Evolutionary conservation across 805 yeast species (phyloP), one percentile per base, ranked within the genome.

Genomic region (Teunomyces kruisii): DNA sequence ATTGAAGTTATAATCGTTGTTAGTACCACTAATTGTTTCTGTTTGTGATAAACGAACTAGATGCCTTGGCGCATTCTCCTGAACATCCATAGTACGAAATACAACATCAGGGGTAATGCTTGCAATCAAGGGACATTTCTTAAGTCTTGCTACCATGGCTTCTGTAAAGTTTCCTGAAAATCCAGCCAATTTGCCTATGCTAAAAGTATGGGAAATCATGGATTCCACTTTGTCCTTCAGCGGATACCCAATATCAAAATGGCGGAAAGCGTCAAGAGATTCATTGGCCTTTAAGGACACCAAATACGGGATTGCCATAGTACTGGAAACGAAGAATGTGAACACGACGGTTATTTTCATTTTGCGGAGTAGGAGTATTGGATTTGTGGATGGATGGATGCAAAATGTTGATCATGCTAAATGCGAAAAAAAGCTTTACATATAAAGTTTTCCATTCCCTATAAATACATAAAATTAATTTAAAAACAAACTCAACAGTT

Each of bases 121-220:
- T 3, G 81, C 80, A 29, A 89, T 83, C 57, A 81, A 62, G 2
- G 88, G 89, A 56, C 82, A 83, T 15, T 60, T 62, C 33, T 70
- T 70, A 47, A 84, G 72, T 53, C 75, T 68, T 7, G 70, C 73
- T 30, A 79, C 54, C 1, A 75, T 67, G 9, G 69, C 78, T 22
- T 64, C 59, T 9, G 83, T 68, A 58, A 84, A 79, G 44, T 74
- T 75, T 1, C 90, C 89, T 0, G 84, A 74, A 49, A 89, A 79
- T 0, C 86, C 95, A 51, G 78, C 80, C 57, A 87, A 85, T 16
- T 73, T 74, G 1, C 95, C 95, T 56, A 88, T 80, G 0, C 86
- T 74, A 52, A 81, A 81, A 9, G 78, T 68, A 44, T 75, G 72
- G 9, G 72, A 68, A 22, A 87, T 75, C 33, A 71, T 62, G 31